Percentiles rank a stretch among this genome's conserved stretches.
phyloP scores from a whole-genome alignment of 257 asterid species.

The Przewalskia tangutica region DNA sequence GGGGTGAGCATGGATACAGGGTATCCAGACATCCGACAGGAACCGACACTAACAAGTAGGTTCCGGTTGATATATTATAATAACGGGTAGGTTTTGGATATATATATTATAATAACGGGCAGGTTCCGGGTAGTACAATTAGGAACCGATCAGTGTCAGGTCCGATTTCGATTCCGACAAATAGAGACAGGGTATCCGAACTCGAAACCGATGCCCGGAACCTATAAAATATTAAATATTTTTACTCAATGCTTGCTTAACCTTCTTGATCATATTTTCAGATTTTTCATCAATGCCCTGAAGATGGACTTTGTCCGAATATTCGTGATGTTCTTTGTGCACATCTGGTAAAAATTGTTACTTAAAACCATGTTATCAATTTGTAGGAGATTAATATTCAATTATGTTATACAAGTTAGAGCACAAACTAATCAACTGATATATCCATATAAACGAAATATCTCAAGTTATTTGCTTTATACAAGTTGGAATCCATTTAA shows the following conservation, averaged over 20 bases:
- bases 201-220: no score
- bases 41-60: no score
- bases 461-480: neutral
- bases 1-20: no score
- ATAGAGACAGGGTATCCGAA: no score
- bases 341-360: constrained; percentile 38
- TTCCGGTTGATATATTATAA: no score
- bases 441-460: neutral
- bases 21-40: no score
- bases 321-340: constrained; percentile 61
- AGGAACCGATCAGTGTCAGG: no score
- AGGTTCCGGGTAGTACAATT: no score
- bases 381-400: neutral
- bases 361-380: neutral
- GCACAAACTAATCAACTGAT: neutral
- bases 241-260: constrained; percentile 83
- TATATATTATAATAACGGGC: no score
- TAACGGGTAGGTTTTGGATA: no score
- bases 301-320: constrained; percentile 31
- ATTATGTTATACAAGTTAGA: neutral
- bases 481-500: neutral
- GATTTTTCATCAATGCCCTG: constrained; percentile 77
- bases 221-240: no score
- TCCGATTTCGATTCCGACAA: no score
- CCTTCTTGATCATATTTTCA: constrained; percentile 66